Evolutionary conservation across 75 land plant genomes (phyloP), one percentile per base, ranked within the genome.

Genomic region (Adiantum capillusveneris): DNA sequence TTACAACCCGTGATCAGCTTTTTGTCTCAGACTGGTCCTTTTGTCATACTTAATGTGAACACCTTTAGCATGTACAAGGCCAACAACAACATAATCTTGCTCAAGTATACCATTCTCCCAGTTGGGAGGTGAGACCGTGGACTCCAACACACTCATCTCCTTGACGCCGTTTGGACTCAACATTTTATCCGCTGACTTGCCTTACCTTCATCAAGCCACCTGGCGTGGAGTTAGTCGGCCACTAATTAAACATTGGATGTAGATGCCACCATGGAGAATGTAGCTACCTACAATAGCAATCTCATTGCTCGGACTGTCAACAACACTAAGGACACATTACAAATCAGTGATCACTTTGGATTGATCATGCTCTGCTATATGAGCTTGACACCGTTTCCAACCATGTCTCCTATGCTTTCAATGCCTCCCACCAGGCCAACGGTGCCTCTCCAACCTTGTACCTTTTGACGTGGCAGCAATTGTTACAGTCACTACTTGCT

Each of bases 401-500:
- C 19, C 89, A 81, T 52, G 93, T 89, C 22, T 88, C 93, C 25
- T 88, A 55, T 59, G 93, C 85, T 9, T 88, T 84, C 76, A 82
- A 88, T 45, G 69, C 54, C 65, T 88, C 84, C 44, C 84, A 84
- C 56, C 88, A 84, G 50, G 60, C 69, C 31, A 84, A 84, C n/a
- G 85, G 84, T 5, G 68, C 75, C 46, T 65, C 74, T 34, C 75
- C 73, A 34, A 50, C 72, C 26, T 53, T 87, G 92, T 69, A 64
- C 81, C 57, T n/a, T 87, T 87, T 52, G 88, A 82, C 6, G 88
- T 84, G 7, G 75, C 82, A 37, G 92, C 84, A 1, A 51, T 44
- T 7, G 16, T 84, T 26, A n/a, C n/a, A n/a, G 79, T 80, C 27
- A 64, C 59, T 9, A 26, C 52, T 0, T 53, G 74, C 9, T 34